Evolutionary conservation across 768 basidiomycete genomes (phyloP).

Genomic region (Lactarius quietus): DNA sequence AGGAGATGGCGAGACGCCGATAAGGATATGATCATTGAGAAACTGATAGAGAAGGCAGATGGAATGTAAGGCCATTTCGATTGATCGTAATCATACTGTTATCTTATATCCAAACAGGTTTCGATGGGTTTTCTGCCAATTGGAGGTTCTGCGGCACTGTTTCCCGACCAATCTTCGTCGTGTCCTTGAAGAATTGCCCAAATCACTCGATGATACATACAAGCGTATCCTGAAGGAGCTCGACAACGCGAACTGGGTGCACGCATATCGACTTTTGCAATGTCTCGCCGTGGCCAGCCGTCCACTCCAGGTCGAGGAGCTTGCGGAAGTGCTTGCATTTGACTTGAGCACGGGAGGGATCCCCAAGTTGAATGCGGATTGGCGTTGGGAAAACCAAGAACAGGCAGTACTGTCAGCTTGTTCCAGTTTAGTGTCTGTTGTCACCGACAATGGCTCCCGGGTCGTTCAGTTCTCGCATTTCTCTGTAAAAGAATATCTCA

Average conservation of each 20-base stretch:
- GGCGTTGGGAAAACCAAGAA: background rate
- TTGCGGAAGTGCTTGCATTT: background rate
- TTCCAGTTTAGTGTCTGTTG: background rate
- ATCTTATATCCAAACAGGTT: background rate
- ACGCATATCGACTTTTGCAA: background rate
- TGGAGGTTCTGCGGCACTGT: background rate
- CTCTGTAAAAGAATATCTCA: background rate
- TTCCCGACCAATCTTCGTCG: background rate
- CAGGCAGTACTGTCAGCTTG: background rate
- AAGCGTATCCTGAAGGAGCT: background rate
- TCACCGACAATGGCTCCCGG: background rate
- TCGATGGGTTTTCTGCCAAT: background rate
- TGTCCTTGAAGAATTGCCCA: background rate
- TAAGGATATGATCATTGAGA: background rate
- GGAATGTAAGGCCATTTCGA: background rate
- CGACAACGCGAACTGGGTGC: background rate
- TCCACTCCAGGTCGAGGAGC: background rate
- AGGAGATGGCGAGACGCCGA: background rate
- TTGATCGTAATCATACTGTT: too few relatives aligned
- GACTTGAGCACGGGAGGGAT: background rate
- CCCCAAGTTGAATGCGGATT: background rate
- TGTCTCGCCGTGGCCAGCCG: background rate
- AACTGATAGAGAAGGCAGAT: background rate
- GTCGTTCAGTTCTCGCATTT: background rate
- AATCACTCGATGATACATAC: background rate